Percentiles rank a stretch among this genome's conserved stretches.
Evolutionary conservation across 371 early-diverging fungal genomes (phyloP).

Genomic region (Mucor lusitanicus): DNA sequence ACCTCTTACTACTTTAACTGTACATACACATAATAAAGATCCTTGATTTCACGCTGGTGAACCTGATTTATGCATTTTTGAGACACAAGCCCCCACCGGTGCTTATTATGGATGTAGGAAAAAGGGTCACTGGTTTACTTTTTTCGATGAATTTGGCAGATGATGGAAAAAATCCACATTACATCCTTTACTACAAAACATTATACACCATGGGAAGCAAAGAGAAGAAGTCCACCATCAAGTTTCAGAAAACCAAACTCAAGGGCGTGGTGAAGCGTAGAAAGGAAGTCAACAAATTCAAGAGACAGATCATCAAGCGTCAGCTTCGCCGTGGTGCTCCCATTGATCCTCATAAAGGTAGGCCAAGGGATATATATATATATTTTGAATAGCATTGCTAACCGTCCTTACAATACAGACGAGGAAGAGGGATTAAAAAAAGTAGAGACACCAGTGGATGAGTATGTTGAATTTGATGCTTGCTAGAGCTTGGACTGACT

Average conservation of each 20-base stretch:
- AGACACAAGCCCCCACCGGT: neutral
- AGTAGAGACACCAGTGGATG: constrained; percentile 4
- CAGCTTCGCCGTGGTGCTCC: constrained; percentile 32
- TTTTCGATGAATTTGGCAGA: constrained; percentile 1
- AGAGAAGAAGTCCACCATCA: constrained; percentile 83
- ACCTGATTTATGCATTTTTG: neutral
- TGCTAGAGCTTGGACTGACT: neutral
- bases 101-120: neutral
- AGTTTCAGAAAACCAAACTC: constrained; percentile 83
- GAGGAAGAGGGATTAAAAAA: constrained; percentile 12
- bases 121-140: neutral
- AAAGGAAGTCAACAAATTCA: constrained; percentile 69
- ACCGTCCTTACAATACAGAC: neutral
- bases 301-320: constrained; percentile 58
- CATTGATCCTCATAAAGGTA: constrained; percentile 21
- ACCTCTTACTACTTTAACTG: neutral
- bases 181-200: neutral
- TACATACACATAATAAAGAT: neutral
- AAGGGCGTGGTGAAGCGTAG: constrained; percentile 71
- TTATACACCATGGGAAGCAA: constrained; percentile 34
- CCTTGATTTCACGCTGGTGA: neutral
- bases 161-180: neutral
- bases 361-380: too few species aligned
- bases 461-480: neutral
- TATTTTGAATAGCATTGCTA: neutral